Base-by-base conservation (phyloP, 2,329 filamentous ascomycete species). In the Colletotrichum gigasporum region DNA sequence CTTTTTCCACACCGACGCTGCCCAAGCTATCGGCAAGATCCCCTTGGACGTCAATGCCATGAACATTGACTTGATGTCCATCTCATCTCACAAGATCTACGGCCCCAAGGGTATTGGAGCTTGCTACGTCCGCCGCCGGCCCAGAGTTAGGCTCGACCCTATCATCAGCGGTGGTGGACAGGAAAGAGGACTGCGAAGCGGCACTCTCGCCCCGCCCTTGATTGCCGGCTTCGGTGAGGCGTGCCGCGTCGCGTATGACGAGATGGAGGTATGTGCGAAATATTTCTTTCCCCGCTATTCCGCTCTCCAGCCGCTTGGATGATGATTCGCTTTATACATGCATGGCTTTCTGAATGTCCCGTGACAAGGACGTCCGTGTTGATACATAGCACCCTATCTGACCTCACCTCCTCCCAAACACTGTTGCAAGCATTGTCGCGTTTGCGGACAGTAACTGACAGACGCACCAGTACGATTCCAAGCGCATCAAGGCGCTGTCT, bases 61-160 rank as follows among this genome's bases (percentile, higher is more conserved):
- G 93, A 96, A 97, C 78, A 91, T 99, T 69, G 96, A 99, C 76
- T 82, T 99, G 74, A 97, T 99, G 95, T 98, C 95, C 28, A 97
- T 99, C 66, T 98, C 96, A 8, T 94, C 93, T 28, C 96, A 99
- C 82, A 99, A 99, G 81, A 97, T 99, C 57, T 99, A 99, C 75
- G 96, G 96, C 24, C 96, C 96, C 56, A 99, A 97, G 84, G 96
- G 96, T 32, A 92, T 99, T 61, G 96, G 96, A 63, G 96, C 96
- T 63, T 99, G 96, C 81, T 99, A 95, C 74, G 93, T 99, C 50
- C 91, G 96, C 73, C 89, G 96, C 81, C 87, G 96, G 62, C 96
- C 96, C 2, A 90, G 95, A 76, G 96, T 99, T 70, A 92, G 96
- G 78, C 83, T 99, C 62, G 96, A 99, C 64, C 96, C 96, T 52